These are phyloP conservation scores for Ambrosiella cleistominuta DNA, from an alignment of 2,329 filamentous ascomycete genomes.

Conservation along the genomic window DNA sequence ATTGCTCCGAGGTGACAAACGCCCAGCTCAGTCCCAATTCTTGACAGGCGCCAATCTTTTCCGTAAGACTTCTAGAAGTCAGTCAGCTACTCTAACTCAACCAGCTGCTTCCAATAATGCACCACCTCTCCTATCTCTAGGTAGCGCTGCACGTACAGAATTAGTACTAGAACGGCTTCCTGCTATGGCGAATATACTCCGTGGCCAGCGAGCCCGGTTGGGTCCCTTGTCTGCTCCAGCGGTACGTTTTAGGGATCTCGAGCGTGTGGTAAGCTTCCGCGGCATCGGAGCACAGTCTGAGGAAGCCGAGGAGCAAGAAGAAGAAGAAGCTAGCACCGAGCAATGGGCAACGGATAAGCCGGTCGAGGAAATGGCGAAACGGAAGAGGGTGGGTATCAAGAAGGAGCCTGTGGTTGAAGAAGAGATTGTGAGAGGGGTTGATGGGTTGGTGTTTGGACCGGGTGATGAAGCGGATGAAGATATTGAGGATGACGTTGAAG, in stretches of 20 bases:
- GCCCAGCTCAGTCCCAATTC: constrained; percentile 27
- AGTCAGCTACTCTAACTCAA: background rate
- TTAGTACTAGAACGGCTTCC: constrained; percentile 74
- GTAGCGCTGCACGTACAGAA: constrained; percentile 50
- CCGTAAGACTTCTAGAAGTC: background rate
- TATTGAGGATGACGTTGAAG: constrained; percentile 74
- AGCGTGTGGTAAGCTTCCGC: constrained; percentile 50
- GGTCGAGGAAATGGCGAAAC: constrained; percentile 33
- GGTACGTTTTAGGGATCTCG: constrained; percentile 38
- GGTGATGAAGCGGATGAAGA: constrained; percentile 60
- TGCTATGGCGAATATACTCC: constrained; percentile 56
- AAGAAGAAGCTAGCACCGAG: constrained; percentile 20
- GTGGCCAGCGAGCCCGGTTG: constrained; percentile 16
- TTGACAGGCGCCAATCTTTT: constrained; percentile 26
- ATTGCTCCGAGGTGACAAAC: constrained; percentile 36
- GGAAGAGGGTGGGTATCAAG: constrained; percentile 27
- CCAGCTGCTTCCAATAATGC: constrained; percentile 14
- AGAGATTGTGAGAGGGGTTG: constrained; percentile 28
- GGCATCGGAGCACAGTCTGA: constrained; percentile 29
- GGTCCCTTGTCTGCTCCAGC: constrained; percentile 8
- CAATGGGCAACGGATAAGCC: constrained; percentile 44
- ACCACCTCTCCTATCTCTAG: constrained; percentile 36
- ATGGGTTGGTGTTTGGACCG: constrained; percentile 57
- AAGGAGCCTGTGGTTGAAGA: constrained; percentile 18
- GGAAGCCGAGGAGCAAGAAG: constrained; percentile 28